Conservation (phyloP, 2,329 filamentous ascomycete species). For the Beauveria rudraprayagi region DNA sequence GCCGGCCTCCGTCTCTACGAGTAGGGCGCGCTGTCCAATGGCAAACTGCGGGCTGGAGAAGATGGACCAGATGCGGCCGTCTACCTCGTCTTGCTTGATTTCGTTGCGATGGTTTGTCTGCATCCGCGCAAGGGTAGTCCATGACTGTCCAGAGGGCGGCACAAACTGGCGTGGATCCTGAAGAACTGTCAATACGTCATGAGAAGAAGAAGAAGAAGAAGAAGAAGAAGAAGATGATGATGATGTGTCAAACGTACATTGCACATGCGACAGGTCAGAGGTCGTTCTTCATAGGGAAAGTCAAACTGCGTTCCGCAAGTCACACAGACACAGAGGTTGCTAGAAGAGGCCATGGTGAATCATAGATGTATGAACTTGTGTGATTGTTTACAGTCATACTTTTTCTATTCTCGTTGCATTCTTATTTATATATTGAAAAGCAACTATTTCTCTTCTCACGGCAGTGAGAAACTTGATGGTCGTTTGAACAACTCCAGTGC, state of each 20-base stretch:
- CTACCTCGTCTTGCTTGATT: slow-evolving; percentile 38
- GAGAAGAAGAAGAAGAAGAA: too few relatives aligned
- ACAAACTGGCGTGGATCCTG: slow-evolving; percentile 61
- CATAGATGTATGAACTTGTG: neutral
- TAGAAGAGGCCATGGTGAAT: neutral
- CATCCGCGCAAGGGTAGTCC: slow-evolving; percentile 50
- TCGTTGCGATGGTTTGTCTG: slow-evolving; percentile 42
- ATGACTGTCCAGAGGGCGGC: slow-evolving; percentile 44
- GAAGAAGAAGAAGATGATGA: too few relatives aligned
- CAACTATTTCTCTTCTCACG: neutral
- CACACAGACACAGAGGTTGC: slow-evolving; percentile 40
- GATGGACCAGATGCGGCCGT: slow-evolving; percentile 39
- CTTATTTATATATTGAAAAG: neutral
- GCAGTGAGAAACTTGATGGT: neutral
- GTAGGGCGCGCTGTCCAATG: slow-evolving; percentile 67
- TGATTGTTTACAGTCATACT: neutral
- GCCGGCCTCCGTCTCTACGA: slow-evolving; percentile 56
- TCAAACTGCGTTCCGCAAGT: slow-evolving; percentile 62
- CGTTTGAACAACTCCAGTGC: neutral
- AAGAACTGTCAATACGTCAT: neutral
- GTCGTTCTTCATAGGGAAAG: slow-evolving; percentile 32
- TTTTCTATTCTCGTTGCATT: neutral
- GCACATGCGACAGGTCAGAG: slow-evolving; percentile 59
- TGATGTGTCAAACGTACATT: slow-evolving; percentile 29
- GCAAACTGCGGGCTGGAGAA: slow-evolving; percentile 51